Evolutionary conservation across 2,329 filamentous ascomycete species (phyloP).

Genomic region (Sporothrix euskadiensis): DNA sequence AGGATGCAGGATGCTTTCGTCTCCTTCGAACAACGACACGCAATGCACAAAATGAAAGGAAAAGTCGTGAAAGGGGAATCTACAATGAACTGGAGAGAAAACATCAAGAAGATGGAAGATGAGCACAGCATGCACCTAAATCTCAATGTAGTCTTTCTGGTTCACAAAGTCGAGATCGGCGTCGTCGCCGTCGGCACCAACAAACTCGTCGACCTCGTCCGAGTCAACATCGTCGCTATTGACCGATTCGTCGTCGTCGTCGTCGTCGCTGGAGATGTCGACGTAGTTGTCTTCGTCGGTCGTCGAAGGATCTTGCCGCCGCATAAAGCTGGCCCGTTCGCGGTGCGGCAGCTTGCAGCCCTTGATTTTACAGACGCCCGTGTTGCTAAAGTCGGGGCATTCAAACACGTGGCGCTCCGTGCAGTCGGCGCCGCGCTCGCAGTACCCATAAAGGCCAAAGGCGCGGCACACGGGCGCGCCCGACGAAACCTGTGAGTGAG

Average conservation of each 20-base stretch:
- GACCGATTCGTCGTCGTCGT: slow-evolving; percentile 78
- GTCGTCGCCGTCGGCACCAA: slow-evolving; percentile 55
- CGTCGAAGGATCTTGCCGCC: slow-evolving; percentile 61
- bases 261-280: slow-evolving; percentile 63
- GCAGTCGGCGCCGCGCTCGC: slow-evolving; percentile 77
- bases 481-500: slow-evolving; percentile 77
- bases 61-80: neutral
- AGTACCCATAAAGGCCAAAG: slow-evolving; percentile 87
- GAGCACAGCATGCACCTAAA: slow-evolving; percentile 36
- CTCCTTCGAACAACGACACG: neutral
- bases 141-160: slow-evolving; percentile 61
- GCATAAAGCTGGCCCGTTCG: slow-evolving; percentile 78
- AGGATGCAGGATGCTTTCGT: neutral
- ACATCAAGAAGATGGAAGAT: neutral
- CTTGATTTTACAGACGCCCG: slow-evolving; percentile 75
- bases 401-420: slow-evolving; percentile 84
- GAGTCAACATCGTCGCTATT: slow-evolving; percentile 79
- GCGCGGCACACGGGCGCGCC: slow-evolving; percentile 76
- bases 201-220: slow-evolving; percentile 68
- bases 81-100: neutral
- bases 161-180: slow-evolving; percentile 56
- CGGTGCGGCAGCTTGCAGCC: slow-evolving; percentile 85
- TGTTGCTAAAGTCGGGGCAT: slow-evolving; percentile 94
- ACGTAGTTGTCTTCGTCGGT: slow-evolving; percentile 32
- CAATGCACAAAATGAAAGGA: neutral